Evolutionary conservation across 306 rosid genomes (phyloP), one percentile per base, ranked within the genome.

Genomic region (Elaeagnus macrophylla): DNA sequence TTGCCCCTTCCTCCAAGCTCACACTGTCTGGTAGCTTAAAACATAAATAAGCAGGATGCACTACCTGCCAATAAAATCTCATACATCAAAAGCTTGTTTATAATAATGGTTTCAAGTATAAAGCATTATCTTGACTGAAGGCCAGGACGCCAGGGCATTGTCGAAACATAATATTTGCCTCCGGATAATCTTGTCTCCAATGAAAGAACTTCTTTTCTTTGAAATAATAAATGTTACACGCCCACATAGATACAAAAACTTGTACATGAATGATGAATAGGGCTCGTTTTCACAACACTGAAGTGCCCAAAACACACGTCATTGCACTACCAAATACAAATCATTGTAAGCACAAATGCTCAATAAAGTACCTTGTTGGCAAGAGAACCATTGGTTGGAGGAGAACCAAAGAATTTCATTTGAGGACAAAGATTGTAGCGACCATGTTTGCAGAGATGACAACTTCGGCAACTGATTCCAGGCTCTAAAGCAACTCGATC

Each of bases 1-100:
- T 73, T 10, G 74, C 79, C 14, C 79, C 74, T 59, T 73, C 83
- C 64, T 78, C 79, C 64, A 78, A 70, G 57, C 72, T 78, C 20
- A 70, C 77, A 53, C 55, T 67, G 10, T 60, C 61, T 1, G 80
- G 77, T 13, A 74, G 56, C 43, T 78, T 78, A 35, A 37, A 70
- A 60, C 77, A 67, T 8, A 78, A 32, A 16, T 71, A 46, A 11
- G 71, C 68, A 0, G 79, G 83, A 64, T 73, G 79, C 56, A 77
- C 76, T 17, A 70, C 79, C 76, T 77, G 62, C 39, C 46, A 52
- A 51, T 9, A 12, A 1, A 62, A 57, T 2, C 11, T 42, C 47
- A 42, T 5, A 9, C 47, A 25, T 25, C 32, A 25, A 1, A 25
- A 25, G 32, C 4, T 25, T 25, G 32, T 25, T 25, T 25, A 25